Base-by-base conservation (phyloP, 306 rosid species). In the Medicago ruthenica region DNA sequence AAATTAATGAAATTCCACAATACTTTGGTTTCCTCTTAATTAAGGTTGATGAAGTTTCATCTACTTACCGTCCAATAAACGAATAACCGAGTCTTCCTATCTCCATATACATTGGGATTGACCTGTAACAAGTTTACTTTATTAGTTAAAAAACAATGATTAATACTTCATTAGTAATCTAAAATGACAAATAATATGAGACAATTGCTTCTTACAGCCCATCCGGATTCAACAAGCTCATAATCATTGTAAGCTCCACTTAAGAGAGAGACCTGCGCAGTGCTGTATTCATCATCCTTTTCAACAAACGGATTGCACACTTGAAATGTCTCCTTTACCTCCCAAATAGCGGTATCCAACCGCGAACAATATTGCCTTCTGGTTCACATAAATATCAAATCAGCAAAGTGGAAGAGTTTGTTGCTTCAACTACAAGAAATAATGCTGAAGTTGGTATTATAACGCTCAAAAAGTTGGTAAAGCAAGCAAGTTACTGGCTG, bases 51-150 rank as follows among this genome's bases (percentile, higher is more conserved):
- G 55, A 9, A 67, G 60, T 60, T 47, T 53, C 14, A 41, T 82
- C 41, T 76, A 71, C 89, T 83, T 79, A 89, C 93, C 16, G 98
- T 93, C 98, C 95, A 93, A 58, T 84, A 84, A 1, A 69, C 61
- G 21, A 86, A 86, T 9, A 93, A 71, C 15, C 98, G 89, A 59
- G 89, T 73, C 41, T 50, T 76, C 42, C 41, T 78, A 69, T 91
- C 97, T 79, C 97, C 96, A 69, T 89, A 87, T 7, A 89, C 85
- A 57, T 71, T 54, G 0, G 96, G 93, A 79, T 93, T 90, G 40
- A 89, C 93, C 96, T 88, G 69, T 60, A 34, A 4, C 71, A 58
- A 50, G 63, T 59, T 58, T 55, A 47, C 39, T 27, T 27, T 62
- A 8, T 0, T 4, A 4, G 37, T 27, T 27, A 62, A 6, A 60